These are phyloP conservation scores for Catharanthus roseus DNA, from an alignment of 257 asterid species.

Conservation along the genomic window DNA sequence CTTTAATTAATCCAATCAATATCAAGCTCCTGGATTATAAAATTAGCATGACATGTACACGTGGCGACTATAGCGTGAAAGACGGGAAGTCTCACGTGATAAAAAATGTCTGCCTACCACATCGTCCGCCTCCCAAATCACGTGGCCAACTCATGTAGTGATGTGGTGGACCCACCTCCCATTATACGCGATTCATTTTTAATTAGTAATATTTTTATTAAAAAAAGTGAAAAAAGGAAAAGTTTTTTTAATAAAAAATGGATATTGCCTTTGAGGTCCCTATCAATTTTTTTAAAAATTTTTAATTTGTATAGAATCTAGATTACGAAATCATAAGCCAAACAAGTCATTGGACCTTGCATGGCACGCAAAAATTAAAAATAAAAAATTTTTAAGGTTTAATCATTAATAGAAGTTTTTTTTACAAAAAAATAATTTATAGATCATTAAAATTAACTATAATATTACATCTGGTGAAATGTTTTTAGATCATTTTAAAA, in stretches of 20 bases:
- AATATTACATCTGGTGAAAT: too few relatives aligned
- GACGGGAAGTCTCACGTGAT: constrained; percentile 69
- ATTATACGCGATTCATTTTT: constrained; percentile 15
- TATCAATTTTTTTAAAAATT: not conserved
- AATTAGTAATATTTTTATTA: too few relatives aligned
- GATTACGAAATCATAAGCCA: not conserved
- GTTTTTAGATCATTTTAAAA: too few relatives aligned
- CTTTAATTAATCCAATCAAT: constrained; percentile 11
- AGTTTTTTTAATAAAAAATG: not conserved
- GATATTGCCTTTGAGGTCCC: constrained; percentile 9
- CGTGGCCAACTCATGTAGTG: constrained; percentile 83
- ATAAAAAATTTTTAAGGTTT: not conserved
- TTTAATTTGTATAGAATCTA: not conserved
- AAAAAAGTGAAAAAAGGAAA: not conserved
- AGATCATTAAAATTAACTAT: too few relatives aligned
- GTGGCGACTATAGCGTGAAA: constrained; percentile 42
- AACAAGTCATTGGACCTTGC: constrained; percentile 4
- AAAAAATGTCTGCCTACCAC: constrained; percentile 48
- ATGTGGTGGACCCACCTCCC: constrained; percentile 33
- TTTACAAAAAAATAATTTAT: too few relatives aligned
- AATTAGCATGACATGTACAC: constrained; percentile 18
- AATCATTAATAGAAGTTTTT: not conserved
- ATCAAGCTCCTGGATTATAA: not conserved
- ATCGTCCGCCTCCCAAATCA: constrained; percentile 64
- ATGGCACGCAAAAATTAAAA: not conserved